A percentile compares a stretch with the other conserved stretches of the same genome.
Evolutionary conservation across 768 basidiomycete species (phyloP).

Genomic region (Naganishia antarctica): DNA sequence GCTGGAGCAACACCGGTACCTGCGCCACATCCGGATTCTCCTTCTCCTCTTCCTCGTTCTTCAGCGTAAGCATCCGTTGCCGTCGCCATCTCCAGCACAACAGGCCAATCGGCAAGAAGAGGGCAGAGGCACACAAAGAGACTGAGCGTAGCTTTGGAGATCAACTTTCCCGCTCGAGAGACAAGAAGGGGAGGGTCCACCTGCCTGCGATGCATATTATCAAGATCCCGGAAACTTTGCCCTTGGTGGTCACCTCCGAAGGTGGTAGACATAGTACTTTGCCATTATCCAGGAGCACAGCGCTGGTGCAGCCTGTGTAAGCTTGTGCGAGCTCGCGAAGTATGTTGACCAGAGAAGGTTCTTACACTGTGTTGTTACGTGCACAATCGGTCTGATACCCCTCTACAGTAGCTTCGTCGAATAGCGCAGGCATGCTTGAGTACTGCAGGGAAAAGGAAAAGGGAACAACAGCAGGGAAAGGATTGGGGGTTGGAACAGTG

Average conservation of each 20-base stretch:
- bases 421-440: neutral
- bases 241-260: neutral
- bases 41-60: neutral
- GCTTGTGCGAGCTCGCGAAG: neutral
- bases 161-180: neutral
- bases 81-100: neutral
- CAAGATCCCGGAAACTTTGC: neutral
- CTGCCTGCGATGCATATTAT: neutral
- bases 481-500: no score
- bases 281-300: neutral
- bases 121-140: neutral
- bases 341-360: neutral
- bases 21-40: neutral
- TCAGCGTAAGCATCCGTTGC: neutral
- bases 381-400: neutral
- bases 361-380: constrained; percentile 6
- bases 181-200: neutral
- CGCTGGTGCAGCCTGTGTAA: neutral
- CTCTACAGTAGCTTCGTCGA: neutral
- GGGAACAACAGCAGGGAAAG: no score
- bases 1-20: constrained; percentile 2
- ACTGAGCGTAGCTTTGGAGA: neutral
- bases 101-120: constrained; percentile 3
- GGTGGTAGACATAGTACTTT: neutral
- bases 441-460: no score